phyloP scores from a whole-genome alignment of 2,329 filamentous ascomycete species.

The Sporothrix variecibatus region DNA sequence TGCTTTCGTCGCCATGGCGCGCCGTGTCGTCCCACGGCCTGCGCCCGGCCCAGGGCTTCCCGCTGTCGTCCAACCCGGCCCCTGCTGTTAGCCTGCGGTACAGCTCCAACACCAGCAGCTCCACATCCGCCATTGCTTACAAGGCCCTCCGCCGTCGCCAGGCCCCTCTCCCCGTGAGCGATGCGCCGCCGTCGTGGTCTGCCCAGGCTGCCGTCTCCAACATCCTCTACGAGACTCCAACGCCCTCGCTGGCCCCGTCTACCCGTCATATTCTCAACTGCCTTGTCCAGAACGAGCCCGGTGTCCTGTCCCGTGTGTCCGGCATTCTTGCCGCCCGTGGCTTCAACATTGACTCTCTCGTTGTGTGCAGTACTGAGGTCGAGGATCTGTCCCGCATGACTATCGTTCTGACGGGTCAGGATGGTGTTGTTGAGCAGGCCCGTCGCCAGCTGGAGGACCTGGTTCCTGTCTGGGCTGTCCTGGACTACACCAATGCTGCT shows the following conservation, averaged over 20 bases:
- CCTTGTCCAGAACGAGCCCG: constrained; percentile 97
- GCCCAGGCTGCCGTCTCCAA: constrained; percentile 94
- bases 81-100: constrained; percentile 38
- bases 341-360: constrained; percentile 98
- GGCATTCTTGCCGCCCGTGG: constrained; percentile 93
- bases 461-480: constrained; percentile 95
- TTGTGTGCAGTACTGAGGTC: constrained; percentile 97
- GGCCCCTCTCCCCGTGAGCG: constrained; percentile 77
- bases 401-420: constrained; percentile 93
- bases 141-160: constrained; percentile 93
- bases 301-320: constrained; percentile 93
- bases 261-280: constrained; percentile 98
- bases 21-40: constrained; percentile 30
- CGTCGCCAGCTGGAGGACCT: constrained; percentile 93
- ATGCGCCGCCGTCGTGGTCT: constrained; percentile 77
- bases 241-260: constrained; percentile 76
- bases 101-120: constrained; percentile 59
- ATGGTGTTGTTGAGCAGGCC: constrained; percentile 96
- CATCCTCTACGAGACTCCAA: constrained; percentile 97
- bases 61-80: constrained; percentile 34
- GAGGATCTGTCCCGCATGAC: constrained; percentile 98
- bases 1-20: constrained; percentile 33
- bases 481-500: constrained; percentile 91
- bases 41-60: constrained; percentile 20
- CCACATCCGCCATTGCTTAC: constrained; percentile 93